A percentile compares a stretch with the other conserved stretches of the same genome.
These are phyloP conservation scores for Epichloe elymi DNA, from an alignment of 2,329 filamentous ascomycete species.

Conservation along the genomic window DNA sequence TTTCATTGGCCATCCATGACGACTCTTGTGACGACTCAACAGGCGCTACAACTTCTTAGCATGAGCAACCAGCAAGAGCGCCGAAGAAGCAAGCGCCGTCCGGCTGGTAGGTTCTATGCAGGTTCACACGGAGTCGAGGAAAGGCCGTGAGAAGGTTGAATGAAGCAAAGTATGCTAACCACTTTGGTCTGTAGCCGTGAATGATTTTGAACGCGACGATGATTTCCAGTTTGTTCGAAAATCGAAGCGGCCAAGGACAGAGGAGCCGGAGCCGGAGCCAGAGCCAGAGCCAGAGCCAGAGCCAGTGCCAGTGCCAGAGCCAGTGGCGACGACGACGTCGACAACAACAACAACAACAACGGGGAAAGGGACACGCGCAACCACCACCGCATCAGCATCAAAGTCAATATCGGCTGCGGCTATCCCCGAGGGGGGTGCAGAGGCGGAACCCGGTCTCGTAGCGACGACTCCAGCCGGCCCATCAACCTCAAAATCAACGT, in stretches of 20 bases:
- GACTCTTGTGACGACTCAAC: slow-evolving; percentile 51
- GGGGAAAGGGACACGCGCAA: neutral
- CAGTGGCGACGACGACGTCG: slow-evolving; percentile 12
- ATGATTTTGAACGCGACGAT: slow-evolving; percentile 57
- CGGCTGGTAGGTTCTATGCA: slow-evolving; percentile 36
- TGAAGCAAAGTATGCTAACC: neutral
- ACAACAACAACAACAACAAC: too few relatives aligned
- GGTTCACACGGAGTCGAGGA: neutral
- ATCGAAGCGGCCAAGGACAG: slow-evolving; percentile 50
- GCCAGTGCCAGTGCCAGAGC: slow-evolving; percentile 13
- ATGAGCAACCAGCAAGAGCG: slow-evolving; percentile 53
- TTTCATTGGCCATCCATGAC: slow-evolving; percentile 48
- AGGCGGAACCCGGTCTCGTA: neutral
- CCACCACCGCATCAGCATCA: neutral
- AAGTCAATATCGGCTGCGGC: slow-evolving; percentile 5
- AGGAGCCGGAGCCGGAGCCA: slow-evolving; percentile 24
- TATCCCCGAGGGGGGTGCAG: slow-evolving; percentile 6
- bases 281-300: slow-evolving; percentile 9
- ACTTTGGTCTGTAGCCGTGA: slow-evolving; percentile 17
- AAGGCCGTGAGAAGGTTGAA: neutral
- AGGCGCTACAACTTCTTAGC: slow-evolving; percentile 54
- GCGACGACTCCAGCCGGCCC: slow-evolving; percentile 4
- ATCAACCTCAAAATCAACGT: slow-evolving; percentile 6
- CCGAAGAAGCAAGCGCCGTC: slow-evolving; percentile 49
- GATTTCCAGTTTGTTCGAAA: slow-evolving; percentile 64